phyloP scores from a whole-genome alignment of 1,284 basidiomycete species.

The Rhodotorula sp. region DNA sequence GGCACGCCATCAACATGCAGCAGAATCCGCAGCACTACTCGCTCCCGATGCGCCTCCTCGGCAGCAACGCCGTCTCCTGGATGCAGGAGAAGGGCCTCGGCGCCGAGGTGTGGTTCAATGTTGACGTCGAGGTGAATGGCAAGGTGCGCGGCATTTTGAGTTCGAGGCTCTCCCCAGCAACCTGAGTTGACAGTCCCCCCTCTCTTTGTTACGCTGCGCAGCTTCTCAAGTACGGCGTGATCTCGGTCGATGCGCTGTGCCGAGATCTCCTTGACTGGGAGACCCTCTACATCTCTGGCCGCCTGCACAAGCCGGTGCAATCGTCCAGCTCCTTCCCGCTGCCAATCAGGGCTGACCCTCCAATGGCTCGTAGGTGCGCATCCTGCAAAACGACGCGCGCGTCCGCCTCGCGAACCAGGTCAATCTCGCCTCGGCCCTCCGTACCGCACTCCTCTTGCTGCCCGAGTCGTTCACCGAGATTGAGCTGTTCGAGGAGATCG shows the following conservation, averaged over 20 bases:
- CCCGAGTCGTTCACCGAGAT: conserved; percentile 69
- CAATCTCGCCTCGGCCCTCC: conserved; percentile 86
- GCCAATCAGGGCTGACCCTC: too few species aligned
- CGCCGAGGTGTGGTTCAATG: conserved; percentile 94
- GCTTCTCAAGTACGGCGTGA: conserved; percentile 98
- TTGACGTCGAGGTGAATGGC: conserved; percentile 78
- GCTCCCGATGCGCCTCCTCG: conserved; percentile 74
- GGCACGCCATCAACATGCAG: conserved; percentile 91
- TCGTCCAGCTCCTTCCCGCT: background rate
- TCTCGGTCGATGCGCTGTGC: conserved; percentile 84
- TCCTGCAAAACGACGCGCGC: conserved; percentile 81
- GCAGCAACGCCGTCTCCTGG: conserved; percentile 71
- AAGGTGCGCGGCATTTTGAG: conserved; percentile 62
- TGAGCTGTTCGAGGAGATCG: conserved; percentile 81
- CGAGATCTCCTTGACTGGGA: conserved; percentile 90
- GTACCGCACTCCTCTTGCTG: conserved; percentile 70
- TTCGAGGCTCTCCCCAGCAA: too few species aligned
- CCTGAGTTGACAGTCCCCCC: background rate
- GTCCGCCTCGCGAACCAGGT: conserved; percentile 90
- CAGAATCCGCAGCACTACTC: conserved; percentile 90
- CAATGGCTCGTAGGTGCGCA: conserved; percentile 59
- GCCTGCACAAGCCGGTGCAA: conserved; percentile 87
- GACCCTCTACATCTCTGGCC: conserved; percentile 87
- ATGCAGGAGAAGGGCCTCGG: conserved; percentile 68
- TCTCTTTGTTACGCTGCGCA: conserved; percentile 49